Conservation (phyloP, 106 monocot species). For the Dendrobium catenatum region DNA sequence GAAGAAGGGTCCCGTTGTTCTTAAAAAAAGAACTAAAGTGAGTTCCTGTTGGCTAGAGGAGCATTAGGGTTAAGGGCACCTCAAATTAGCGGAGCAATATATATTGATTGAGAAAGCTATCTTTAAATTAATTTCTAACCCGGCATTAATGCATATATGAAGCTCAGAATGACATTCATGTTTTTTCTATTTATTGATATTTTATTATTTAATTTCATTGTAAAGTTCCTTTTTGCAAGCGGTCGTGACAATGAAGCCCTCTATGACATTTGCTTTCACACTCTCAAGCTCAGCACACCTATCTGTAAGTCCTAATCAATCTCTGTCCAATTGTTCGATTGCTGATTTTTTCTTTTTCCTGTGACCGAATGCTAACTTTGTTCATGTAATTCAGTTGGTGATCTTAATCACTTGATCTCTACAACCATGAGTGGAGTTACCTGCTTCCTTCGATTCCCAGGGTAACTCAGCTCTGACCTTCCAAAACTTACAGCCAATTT, state of each 20-base stretch:
- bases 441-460: conserved; percentile 6
- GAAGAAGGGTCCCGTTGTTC: background rate
- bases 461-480: too few species aligned
- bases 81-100: too few species aligned
- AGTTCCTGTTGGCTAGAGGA: too few species aligned
- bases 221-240: too few species aligned
- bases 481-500: too few species aligned
- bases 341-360: background rate
- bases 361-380: background rate
- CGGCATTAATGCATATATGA: too few species aligned
- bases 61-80: too few species aligned
- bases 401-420: conserved; percentile 20
- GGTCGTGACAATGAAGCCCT: conserved; percentile 11
- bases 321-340: background rate
- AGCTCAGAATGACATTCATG: too few species aligned
- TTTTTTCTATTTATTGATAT: too few species aligned
- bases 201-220: too few species aligned
- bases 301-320: conserved; percentile 4
- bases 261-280: conserved; percentile 16
- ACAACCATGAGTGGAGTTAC: conserved; percentile 20
- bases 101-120: too few species aligned
- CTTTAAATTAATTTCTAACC: too few species aligned
- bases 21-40: background rate
- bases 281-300: conserved; percentile 14
- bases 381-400: conserved; percentile 3